Evolutionary conservation across 305 asterid genomes (phyloP), one percentile per base, ranked within the genome.

Genomic region (Plantago coronopus): DNA sequence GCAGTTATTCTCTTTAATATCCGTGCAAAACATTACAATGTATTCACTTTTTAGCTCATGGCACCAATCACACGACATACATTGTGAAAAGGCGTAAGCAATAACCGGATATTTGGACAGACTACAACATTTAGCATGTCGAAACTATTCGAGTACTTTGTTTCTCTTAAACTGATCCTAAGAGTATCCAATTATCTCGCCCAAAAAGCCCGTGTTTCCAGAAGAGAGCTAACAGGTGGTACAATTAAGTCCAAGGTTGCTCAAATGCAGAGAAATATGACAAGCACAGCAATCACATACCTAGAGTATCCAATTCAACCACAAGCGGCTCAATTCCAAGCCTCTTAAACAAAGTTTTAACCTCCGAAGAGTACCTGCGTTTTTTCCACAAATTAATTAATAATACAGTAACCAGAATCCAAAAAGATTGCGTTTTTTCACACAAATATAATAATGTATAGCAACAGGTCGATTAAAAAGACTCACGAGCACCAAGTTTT

Each of bases 401-500:
- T 5, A 14, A 59, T 20, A 37, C 19, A 13, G 17, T 22, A 8
- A 37, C 2, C 45, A 17, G 17, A 2, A 34, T 47, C 55, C 23
- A 29, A 13, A 20, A 59, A 58, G 37, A 29, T 29, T 0, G 37
- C 37, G 7, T 29, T 29, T n/a, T 29, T 29, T 29, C 31, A 3
- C 31, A 0, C 31, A 8, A 16, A 6, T 25, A 12, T 37, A 14
- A 17, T 8, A 42, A 11, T 4, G 11, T 17, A 25, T 21, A 42
- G 55, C 42, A 1, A 20, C 21, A 9, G 23, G 40, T 45, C 25
- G 18, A 6, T n/a, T 15, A 23, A 17, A 72, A 15, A 31, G 22
- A 76, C 86, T 66, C 31, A 79, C 83, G 86, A 75, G 56, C 89
- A 83, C 90, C 87, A 83, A 45, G 86, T 66, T 63, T 84, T 84